A percentile compares a stretch with the other conserved stretches of the same genome.
Evolutionary conservation across 371 early-diverging fungal species (phyloP).

Genomic region (Fennellomyces sp.): DNA sequence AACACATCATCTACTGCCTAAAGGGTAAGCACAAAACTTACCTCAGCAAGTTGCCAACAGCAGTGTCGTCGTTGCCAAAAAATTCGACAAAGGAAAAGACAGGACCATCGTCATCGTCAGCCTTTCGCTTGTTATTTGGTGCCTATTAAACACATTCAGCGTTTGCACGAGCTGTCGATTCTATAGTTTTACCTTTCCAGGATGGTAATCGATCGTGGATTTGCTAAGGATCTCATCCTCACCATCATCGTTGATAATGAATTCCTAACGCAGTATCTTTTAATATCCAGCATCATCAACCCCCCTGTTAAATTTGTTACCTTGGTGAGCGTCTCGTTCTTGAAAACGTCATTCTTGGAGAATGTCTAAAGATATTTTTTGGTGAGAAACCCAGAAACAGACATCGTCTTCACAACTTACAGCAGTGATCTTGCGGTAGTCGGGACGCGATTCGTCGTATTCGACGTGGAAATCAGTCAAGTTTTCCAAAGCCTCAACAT

Average conservation of each 20-base stretch:
- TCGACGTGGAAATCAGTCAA: constrained; percentile 63
- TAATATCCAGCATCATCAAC: not conserved
- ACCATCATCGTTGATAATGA: constrained; percentile 43
- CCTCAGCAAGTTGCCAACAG: not conserved
- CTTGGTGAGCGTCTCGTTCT: constrained; percentile 59
- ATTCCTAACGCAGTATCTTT: too few relatives aligned
- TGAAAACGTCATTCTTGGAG: constrained; percentile 57
- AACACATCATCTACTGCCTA: too few relatives aligned
- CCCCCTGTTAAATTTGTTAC: constrained; percentile 18
- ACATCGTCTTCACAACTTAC: constrained; percentile 28
- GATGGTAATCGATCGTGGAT: constrained; percentile 52
- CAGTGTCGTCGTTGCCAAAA: not conserved
- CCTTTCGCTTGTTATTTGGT: constrained; percentile 5
- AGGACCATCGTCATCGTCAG: constrained; percentile 1
- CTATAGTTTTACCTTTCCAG: constrained; percentile 54
- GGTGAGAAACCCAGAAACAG: not conserved
- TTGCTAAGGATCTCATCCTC: constrained; percentile 35
- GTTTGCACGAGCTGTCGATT: too few relatives aligned
- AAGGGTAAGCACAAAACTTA: not conserved
- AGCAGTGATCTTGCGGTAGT: constrained; percentile 53
- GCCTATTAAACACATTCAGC: too few relatives aligned
- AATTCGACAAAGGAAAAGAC: not conserved
- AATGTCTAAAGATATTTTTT: constrained; percentile 39
- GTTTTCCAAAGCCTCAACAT: constrained; percentile 48
- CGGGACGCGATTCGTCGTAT: constrained; percentile 46